Base-by-base conservation (phyloP, 495 filamentous ascomycete genomes). In the Beverwykella pulmonaria region DNA sequence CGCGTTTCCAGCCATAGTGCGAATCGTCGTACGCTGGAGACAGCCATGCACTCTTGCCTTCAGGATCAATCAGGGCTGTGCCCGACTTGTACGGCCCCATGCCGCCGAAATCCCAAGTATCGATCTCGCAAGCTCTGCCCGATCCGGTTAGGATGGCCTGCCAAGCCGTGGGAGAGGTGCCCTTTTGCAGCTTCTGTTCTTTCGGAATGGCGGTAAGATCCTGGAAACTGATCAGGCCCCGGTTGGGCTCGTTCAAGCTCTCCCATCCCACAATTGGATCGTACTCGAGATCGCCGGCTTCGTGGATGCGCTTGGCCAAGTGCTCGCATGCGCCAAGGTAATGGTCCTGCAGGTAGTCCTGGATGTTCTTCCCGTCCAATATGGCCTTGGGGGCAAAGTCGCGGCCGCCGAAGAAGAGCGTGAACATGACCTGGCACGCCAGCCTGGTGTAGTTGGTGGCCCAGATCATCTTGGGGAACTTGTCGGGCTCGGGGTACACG, bases 391-490 rank as follows among this genome's bases (percentile, higher is more conserved):
- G 95, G 9, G 95, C 91, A 80, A 97, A 98, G 69, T 93, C 91
- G 53, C 83, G 82, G n/a, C 94, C 94, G 9, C 82, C 95, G 77
- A 93, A 98, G 79, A 97, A 98, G 32, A 97, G 76, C 0, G 94
- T 97, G 73, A 97, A 98, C 71, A 98, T 93, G 48, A 91, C 91
- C 67, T 91, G 90, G 56, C 91, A 91, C 6, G 88, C 92, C 26
- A 97, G 81, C 44, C 95, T 87, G 50, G 86, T 89, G 72, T 98
- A 98, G 72, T 98, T 98, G 23, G 94, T 98, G 50, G 93, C 91
- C 94, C 94, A 98, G 22, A 97, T 92, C 94, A 98, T 98, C 78
- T 98, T 98, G 2, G 94, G 95, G 73, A 94, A 98, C 2, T 87
- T 82, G 4, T 86, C 86, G 19, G 92, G 91, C 36, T 96, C 83